Conservation (phyloP, 371 early-diverging fungal genomes). For the Massospora cicadina region DNA sequence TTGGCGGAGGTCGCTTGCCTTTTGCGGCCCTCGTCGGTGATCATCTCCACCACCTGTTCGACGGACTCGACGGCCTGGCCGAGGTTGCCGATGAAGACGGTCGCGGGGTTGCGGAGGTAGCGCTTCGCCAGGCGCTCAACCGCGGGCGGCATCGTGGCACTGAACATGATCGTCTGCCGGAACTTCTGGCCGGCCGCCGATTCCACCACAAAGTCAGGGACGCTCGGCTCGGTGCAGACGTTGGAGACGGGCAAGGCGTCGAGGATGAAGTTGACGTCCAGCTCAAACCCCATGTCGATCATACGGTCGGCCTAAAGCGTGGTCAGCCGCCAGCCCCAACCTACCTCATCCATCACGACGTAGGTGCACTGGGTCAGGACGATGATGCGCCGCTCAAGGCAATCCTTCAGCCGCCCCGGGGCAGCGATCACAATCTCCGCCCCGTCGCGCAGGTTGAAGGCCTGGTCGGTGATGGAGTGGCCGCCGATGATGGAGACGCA, state of each 20-base stretch:
- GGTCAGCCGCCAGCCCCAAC: background rate
- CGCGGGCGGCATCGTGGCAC: slow-evolving; percentile 96
- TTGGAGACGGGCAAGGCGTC: slow-evolving; percentile 82
- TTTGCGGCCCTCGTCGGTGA: slow-evolving; percentile 71
- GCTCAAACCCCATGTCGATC: slow-evolving; percentile 96
- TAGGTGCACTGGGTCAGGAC: slow-evolving; percentile 70
- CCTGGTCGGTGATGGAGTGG: slow-evolving; percentile 71
- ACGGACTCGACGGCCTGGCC: slow-evolving; percentile 93
- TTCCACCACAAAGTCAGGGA: background rate
- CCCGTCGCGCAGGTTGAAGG: slow-evolving; percentile 65
- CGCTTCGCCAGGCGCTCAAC: slow-evolving; percentile 84
- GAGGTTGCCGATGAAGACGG: slow-evolving; percentile 92
- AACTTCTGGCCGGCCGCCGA: slow-evolving; percentile 26
- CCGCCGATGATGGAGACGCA: slow-evolving; percentile 90
- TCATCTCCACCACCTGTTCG: slow-evolving; percentile 86
- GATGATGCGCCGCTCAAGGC: slow-evolving; percentile 61
- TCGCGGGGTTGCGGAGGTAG: slow-evolving; percentile 82
- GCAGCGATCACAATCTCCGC: slow-evolving; percentile 93
- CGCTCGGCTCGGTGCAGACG: slow-evolving; percentile 53
- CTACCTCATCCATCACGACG: slow-evolving; percentile 90
- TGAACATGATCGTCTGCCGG: slow-evolving; percentile 98
- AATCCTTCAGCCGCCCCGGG: slow-evolving; percentile 88
- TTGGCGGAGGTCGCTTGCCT: slow-evolving; percentile 19
- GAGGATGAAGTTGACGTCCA: slow-evolving; percentile 85
- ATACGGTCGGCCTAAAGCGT: slow-evolving; percentile 61